Percentiles rank a stretch among this genome's conserved stretches.
These are phyloP conservation scores for Pyrenophora teres DNA, from an alignment of 2,329 filamentous ascomycete species.

Conservation along the genomic window DNA sequence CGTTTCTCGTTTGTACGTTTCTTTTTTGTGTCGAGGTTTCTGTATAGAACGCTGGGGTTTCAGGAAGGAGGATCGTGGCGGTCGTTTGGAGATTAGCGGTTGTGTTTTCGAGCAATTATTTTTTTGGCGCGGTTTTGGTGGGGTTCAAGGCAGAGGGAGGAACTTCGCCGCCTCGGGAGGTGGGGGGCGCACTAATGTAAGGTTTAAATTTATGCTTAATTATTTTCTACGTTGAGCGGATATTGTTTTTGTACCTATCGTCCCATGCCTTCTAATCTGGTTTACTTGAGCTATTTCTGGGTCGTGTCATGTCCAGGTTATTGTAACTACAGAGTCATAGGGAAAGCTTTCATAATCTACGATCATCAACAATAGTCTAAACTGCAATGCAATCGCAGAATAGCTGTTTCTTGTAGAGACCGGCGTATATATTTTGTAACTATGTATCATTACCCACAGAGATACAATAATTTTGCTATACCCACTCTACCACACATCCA, in stretches of 20 bases:
- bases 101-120: not conserved
- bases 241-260: not conserved
- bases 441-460: no score
- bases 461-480: no score
- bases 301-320: no score
- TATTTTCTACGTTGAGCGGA: not conserved
- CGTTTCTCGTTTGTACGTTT: not conserved
- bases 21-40: not conserved
- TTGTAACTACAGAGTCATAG: no score
- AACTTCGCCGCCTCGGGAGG: not conserved
- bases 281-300: no score
- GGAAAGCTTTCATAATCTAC: no score
- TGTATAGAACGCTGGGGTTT: not conserved
- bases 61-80: not conserved
- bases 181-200: slow-evolving; percentile 11
- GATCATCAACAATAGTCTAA: no score
- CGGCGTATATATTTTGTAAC: no score
- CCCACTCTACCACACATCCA: not conserved
- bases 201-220: slow-evolving; percentile 28
- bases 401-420: no score
- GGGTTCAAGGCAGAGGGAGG: not conserved
- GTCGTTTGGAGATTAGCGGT: not conserved
- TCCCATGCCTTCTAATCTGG: no score
- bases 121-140: slow-evolving; percentile 6
- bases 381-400: no score